Base-by-base conservation (phyloP, 2,329 filamentous ascomycete genomes). In the Emergomyces orientalis region DNA sequence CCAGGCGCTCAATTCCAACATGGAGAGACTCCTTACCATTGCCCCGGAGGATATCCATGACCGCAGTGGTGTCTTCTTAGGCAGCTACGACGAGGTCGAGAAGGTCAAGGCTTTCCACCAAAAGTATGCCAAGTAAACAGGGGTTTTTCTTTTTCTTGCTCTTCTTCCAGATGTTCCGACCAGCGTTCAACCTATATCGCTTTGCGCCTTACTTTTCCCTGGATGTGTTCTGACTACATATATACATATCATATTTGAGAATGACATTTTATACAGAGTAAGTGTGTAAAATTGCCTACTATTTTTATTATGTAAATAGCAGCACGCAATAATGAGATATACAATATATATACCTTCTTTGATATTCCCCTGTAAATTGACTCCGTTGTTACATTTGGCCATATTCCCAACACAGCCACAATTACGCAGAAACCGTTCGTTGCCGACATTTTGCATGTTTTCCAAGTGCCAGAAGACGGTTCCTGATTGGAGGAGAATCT, bases 31-130 rank as follows among this genome's bases (percentile, higher is more conserved):
- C 88, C 81, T 99, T 68, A 88, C 90, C 62, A 87, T 97, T 49
- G 85, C 90, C 0, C 94, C 94, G 1, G 88, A 96, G 76, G 84
- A 90, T 76, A 99, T 99, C 72, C 94, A 99, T 77, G 94, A 99
- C 79, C 86, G 87, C 73, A 92, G 91, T 25, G 94, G 94, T 68
- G 97, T 99, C 72, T 99, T 95, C 80, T 84, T 99, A 81, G 94
- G 94, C 67, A 96, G 91, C 71, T 91, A 88, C 70, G 90, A 96
- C 66, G 94, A 99, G 80, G 84, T 99, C 58, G 91, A 97, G 80
- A 97, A 96, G 82, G 90, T 97, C 69, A 96, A 96, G 77, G 80
- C 85, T 65, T 87, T 88, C 71, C 88, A 94, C 80, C 88, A 88
- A 77, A 72, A 76, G 68, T 69, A 64, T 57, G 58, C 59, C 49